Evolutionary conservation across 352 stramenopile species (phyloP), one percentile per base, ranked within the genome.

Genomic region (Elongisporangium senticosum): DNA sequence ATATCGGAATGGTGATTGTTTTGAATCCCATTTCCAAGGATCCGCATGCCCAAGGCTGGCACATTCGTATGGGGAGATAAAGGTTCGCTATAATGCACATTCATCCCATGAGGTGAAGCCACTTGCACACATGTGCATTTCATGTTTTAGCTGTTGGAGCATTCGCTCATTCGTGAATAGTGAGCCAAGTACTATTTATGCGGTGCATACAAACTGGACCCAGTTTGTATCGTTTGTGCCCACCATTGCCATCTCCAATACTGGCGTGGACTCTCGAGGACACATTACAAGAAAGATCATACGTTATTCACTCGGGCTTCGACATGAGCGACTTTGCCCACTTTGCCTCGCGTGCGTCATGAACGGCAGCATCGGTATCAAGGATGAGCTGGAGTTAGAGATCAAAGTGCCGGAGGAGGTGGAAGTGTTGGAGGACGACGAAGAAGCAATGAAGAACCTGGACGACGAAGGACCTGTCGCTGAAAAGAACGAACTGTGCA

Each of bases 291-390:
- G n/a, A n/a, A n/a, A n/a, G n/a, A n/a, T n/a, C n/a, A n/a, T n/a
- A n/a, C n/a, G n/a, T n/a, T n/a, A n/a, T n/a, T n/a, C n/a, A 97
- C 69, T 98, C 95, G 51, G 98, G 98, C 61, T 99, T 98, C 63
- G 87, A 93, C 58, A 95, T 99, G 68, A 83, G 92, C 39, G 93
- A 99, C 59, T 77, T 86, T 22, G 92, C 96, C 55, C 86, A 90
- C 55, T 99, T 98, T 65, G 92, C 93, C 17, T 69, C 82, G 52
- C 90, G 97, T 50, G 94, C 99, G 70, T 98, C 48, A 89, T 99
- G 74, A 96, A 98, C 81, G 77, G 64, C 48, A 91, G 80, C 68
- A 91, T 99, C 72, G 77, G 84, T 3, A 68, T 99, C 28, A 78
- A 98, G 52, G 92, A 72, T 11, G 86, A 95, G 47, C 67, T 99